Evolutionary conservation across 768 basidiomycete species (phyloP), one percentile per base, ranked within the genome.

Genomic region (Lentinula aciculospora): DNA sequence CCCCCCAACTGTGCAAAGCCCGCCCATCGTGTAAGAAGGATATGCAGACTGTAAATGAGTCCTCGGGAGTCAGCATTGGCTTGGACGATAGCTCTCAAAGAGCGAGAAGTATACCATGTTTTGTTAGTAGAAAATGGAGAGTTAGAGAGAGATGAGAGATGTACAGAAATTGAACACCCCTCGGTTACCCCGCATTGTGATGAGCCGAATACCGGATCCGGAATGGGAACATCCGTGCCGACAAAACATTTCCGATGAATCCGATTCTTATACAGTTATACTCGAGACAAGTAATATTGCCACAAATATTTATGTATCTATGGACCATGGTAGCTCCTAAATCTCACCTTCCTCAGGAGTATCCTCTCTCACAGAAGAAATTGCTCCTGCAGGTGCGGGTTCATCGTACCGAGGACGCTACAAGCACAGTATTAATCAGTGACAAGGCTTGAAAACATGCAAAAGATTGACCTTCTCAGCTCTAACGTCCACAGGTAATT

Each of bases 261-360:
- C 39, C 5, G 6, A 15, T 40, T 17, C 39, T 4, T 23, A 46
- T 46, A 46, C 13, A n/a, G n/a, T n/a, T n/a, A n/a, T n/a, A n/a
- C n/a, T n/a, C n/a, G n/a, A n/a, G n/a, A n/a, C n/a, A n/a, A n/a
- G n/a, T n/a, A n/a, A n/a, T n/a, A n/a, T n/a, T n/a, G n/a, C n/a
- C n/a, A n/a, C n/a, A n/a, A n/a, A n/a, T n/a, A n/a, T n/a, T 8
- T 34, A 13, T 19, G 32, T 51, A 34, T 51, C 10, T 49, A 23
- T 13, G 19, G 17, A 27, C 45, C n/a, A n/a, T n/a, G n/a, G 12
- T 9, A 25, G 3, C 25, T 12, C 23, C 61, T 79, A 92, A 64
- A 94, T 94, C 68, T 93, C 91, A 25, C 91, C 91, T 68, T 94
- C 91, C 73, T 94, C 92, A 2, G 91, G 92, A 44, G 85, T 90